Base-by-base conservation (phyloP, 2,329 filamentous ascomycete species). In the Escovopsis sp. region DNA sequence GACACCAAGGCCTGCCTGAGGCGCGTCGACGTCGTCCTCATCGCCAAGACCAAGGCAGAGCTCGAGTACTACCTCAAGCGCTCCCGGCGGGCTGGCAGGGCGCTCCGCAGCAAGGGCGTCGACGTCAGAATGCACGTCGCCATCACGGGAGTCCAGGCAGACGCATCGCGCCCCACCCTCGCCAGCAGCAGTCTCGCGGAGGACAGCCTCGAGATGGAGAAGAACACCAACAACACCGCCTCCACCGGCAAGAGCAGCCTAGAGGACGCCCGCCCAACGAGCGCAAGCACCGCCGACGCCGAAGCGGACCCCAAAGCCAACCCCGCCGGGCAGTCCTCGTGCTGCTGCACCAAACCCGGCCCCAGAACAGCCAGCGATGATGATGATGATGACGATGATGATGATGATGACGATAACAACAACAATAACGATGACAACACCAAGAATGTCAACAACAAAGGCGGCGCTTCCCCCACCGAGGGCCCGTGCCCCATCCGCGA, bases 1-100 rank as follows among this genome's bases (percentile, higher is more conserved):
- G 57, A 57, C 9, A 48, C 44, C 2, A 57, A 57, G 2, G 64
- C 62, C 10, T 79, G 74, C 48, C 68, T 66, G 7, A 67, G 66
- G 42, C 58, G 71, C 20, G 60, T 78, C 8, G 67, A 75, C 16
- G 68, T 77, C 16, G 54, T 76, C 2, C 51, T 78, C 4, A 54
- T 72, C 3, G 69, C 73, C 2, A 65, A 60, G 36, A 68, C 69
- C 40, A 62, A 64, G 2, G 65, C 71, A 33, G 72, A 78, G 51
- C 64, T 75, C 3, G 62, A 65, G 16, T 77, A 73, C 47, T 79
- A 78, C 46, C 59, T 68, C 3, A 58, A 66, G 34, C 63, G 72
- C 7, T 66, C 50, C 53, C 66, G 52, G 59, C 68, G 46, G 51
- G 73, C 45, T 53, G 64, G 61, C 6, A 57, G 53, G 25, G 66